Evolutionary conservation across 148 eudicot species (phyloP), one percentile per base, ranked within the genome.

Genomic region (Camellia japonica): DNA sequence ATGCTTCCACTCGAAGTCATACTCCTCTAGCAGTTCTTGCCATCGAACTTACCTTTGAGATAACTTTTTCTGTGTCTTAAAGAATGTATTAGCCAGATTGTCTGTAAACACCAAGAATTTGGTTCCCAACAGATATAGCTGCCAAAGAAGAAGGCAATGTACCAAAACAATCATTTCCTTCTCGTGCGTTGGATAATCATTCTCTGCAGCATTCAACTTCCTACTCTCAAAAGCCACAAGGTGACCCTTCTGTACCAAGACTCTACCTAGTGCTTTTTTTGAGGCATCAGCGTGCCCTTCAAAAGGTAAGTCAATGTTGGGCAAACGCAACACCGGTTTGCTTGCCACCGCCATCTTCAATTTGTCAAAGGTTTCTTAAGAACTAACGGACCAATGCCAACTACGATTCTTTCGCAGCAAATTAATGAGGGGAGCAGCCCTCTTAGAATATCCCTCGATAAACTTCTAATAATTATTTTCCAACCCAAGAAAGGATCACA

Each of bases 81-180:
- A 62, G 47, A 71, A 74, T 7, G 58, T 73, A 30, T 72, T 73
- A 0, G 62, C 78, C 58, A 80, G 72, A 63, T 64, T 80, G 71
- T 80, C 62, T 0, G 47, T 74, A 20, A 41, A 6, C 1, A 80
- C 54, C 8, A 46, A n/a, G 41, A 80, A 74, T 41, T 20, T 30
- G 8, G 63, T 73, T 3, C 71, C 71, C 11, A 73, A 13, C 38
- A 66, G 43, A 11, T 77, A 77, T 3, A 43, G 44, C 43, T 9
- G 18, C 41, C 61, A 77, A 5, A 19, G 16, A 2, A 61, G 23
- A 4, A 77, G 43, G 80, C 62, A 80, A 61, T 73, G 61, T 1
- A 80, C 18, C 19, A 61, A 61, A 30, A 30, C 56, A 0, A 30
- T 13, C 78, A 63, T 63, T 52, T 72, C 76, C 61, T 80, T 62